These are phyloP conservation scores for Penicillium silybi DNA, from an alignment of 495 filamentous ascomycete species.

Conservation along the genomic window DNA sequence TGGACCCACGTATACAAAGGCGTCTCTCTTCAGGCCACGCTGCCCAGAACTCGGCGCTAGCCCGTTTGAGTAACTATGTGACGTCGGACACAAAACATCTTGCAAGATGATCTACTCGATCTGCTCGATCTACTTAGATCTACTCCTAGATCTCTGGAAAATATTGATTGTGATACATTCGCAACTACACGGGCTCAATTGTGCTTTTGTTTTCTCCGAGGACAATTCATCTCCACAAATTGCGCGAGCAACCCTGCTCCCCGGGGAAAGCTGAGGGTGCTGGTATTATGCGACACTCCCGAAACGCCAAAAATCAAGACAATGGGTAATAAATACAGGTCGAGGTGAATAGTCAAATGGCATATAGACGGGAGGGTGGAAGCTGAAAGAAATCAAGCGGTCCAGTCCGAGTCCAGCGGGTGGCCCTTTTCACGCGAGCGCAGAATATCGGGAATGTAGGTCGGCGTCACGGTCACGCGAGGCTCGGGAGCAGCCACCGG, in stretches of 20 bases:
- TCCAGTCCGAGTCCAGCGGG: conserved; percentile 59
- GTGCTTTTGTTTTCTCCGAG: conserved; percentile 8
- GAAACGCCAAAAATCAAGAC: conserved; percentile 38
- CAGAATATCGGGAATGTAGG: conserved; percentile 41
- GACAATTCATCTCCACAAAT: conserved; percentile 6
- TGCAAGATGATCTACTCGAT: conserved; percentile 4
- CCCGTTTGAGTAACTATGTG: conserved; percentile 27
- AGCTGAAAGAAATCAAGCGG: conserved; percentile 30
- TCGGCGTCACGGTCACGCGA: conserved; percentile 39
- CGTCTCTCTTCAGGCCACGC: conserved; percentile 40
- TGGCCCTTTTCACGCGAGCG: conserved; percentile 44
- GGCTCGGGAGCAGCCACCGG: conserved; percentile 31
- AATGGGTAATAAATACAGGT: conserved; percentile 13
- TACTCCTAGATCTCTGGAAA: not conserved
- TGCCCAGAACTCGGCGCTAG: conserved; percentile 38
- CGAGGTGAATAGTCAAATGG: conserved; percentile 9
- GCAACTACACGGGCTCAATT: conserved; percentile 7
- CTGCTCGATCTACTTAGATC: conserved; percentile 2
- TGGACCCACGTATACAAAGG: conserved; percentile 24
- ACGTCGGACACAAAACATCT: conserved; percentile 20
- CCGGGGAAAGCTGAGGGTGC: conserved; percentile 1
- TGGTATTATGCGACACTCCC: conserved; percentile 32
- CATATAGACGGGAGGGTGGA: conserved; percentile 3
- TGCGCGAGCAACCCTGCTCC: conserved; percentile 14
- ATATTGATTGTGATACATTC: conserved; percentile 16